Percentiles rank a stretch among this genome's conserved stretches.
phyloP scores from a whole-genome alignment of 306 rosid species.

The Vicia sativa region DNA sequence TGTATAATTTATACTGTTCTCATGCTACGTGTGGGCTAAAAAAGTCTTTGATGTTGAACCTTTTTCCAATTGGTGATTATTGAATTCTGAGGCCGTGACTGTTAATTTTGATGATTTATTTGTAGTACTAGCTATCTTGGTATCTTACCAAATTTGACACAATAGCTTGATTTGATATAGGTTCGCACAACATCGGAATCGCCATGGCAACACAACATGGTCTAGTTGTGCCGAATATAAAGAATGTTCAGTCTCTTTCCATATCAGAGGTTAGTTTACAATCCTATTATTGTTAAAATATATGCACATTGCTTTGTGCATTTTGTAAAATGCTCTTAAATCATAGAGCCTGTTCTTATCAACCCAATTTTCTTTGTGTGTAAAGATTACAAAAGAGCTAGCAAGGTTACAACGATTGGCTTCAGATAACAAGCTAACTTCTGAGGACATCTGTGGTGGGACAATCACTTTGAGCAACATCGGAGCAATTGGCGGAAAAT shows the following conservation, averaged over 20 bases:
- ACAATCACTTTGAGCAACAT: constrained; percentile 88
- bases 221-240: constrained; percentile 90
- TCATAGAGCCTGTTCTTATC: constrained; percentile 27
- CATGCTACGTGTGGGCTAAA: background rate
- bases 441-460: constrained; percentile 76
- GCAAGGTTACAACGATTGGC: constrained; percentile 82
- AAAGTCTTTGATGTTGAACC: background rate
- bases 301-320: background rate
- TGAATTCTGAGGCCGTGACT: background rate
- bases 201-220: constrained; percentile 90
- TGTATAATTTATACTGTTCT: background rate
- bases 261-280: constrained; percentile 72
- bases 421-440: constrained; percentile 73
- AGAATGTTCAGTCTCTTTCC: constrained; percentile 87
- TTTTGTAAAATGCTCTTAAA: background rate
- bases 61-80: constrained; percentile 21
- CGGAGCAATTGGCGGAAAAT: constrained; percentile 95
- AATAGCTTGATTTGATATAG: constrained; percentile 44
- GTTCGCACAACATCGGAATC: constrained; percentile 91
- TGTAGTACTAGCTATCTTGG: constrained; percentile 9
- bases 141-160: constrained; percentile 27
- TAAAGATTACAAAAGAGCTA: constrained; percentile 85
- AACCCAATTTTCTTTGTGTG: constrained; percentile 9
- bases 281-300: constrained; percentile 4
- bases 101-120: constrained; percentile 31